These are phyloP conservation scores for grape (Vitis vinifera) DNA, from an alignment of 164 flowering plant genomes.

Conservation along the genomic window ASM3070453v1 NC_081805.1:11584501-11585000, in stretches of 20 bases:
- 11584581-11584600: slow-evolving; percentile 85
- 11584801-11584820: slow-evolving; percentile 97
- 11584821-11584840: slow-evolving; percentile 90
- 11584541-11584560: slow-evolving; percentile 96
- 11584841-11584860: slow-evolving; percentile 95
- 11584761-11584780: slow-evolving; percentile 69
- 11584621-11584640: slow-evolving; percentile 91
- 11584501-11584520: background rate
- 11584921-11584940: background rate
- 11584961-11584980: no score
- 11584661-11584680: background rate
- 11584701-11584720: background rate
- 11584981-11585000: no score
- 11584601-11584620: slow-evolving; percentile 97
- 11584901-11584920: background rate
- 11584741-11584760: slow-evolving; percentile 1
- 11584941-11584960: no score
- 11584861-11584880: slow-evolving; percentile 98
- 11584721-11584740: background rate
- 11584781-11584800: slow-evolving; percentile 91
- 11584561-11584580: slow-evolving; percentile 87
- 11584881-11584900: slow-evolving; percentile 79
- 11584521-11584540: slow-evolving; percentile 24
- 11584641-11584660: slow-evolving; percentile 54
- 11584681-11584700: no score